Evolutionary conservation across 2,329 filamentous ascomycete species (phyloP), one percentile per base, ranked within the genome.

Genomic region (Akanthomyces dipterigenus): DNA sequence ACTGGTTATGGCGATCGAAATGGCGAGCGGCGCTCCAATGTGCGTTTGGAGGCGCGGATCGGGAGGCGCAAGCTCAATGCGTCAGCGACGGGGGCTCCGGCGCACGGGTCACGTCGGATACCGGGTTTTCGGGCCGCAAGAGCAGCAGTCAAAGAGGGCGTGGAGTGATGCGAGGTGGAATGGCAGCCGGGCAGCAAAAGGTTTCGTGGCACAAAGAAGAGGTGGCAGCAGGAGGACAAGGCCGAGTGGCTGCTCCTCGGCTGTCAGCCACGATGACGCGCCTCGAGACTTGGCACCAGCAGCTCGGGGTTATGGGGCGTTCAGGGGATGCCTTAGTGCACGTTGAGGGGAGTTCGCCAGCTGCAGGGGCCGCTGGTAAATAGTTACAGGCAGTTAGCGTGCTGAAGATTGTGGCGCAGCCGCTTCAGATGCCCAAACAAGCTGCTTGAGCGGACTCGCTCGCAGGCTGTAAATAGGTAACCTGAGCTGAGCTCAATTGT

Each of bases 241-340:
- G 46, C 56, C 36, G 18, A 43, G 55, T 56, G 38, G 46, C 43
- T 50, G 45, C 45, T 58, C 55, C 55, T 51, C 48, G 34, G 46
- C 36, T 45, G 22, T 57, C 56, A 60, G 56, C 56, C 56, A 60
- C 56, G 48, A 60, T 60, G 56, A 60, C 56, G 56, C 56, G 56
- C 34, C 56, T 51, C 55, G 20, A 26, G 11, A 9, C 55, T 49
- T 40, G 55, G 31, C 28, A 38, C 9, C 18, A 16, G 24, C 42
- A 20, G 24, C 31, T 38, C 34, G 20, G 34, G 50, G 8, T 50
- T 36, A 8, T 20, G 46, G 34, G n/a, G 34, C 26, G 24, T 38
- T 56, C 43, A 56, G 54, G 54, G 55, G 55, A 49, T 18, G 20
- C 9, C 48, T 48, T 26, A 31, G 40, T 38, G 43, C 26, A 4